Base-by-base conservation (phyloP, 2,329 filamentous ascomycete species). In the Simplicillium aogashimaense region DNA sequence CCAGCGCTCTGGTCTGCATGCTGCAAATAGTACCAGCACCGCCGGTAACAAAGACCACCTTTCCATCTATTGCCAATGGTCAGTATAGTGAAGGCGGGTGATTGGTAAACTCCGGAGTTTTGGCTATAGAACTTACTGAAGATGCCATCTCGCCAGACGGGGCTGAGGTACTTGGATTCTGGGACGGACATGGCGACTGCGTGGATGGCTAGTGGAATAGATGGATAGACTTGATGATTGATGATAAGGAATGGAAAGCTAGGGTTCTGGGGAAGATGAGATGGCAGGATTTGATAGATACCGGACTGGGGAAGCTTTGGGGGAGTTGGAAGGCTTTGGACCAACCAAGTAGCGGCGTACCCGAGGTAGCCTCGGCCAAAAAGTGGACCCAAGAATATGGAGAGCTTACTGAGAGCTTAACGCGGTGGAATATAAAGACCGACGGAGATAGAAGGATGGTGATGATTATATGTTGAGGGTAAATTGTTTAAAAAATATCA, bases 11-110 rank as follows among this genome's bases (percentile, higher is more conserved):
- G 28, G 94, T 92, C 67, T 97, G 92, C 41, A 86, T 88, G 52
- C 84, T 92, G 68, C 92, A 95, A 55, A 98, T 97, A 18, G 84
- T 83, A 41, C 92, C 90, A 5, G 88, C 88, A 39, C 92, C 92
- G 43, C 92, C 92, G 3, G 92, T 98, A 55, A 94, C 94, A 64
- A 97, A 95, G 50, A 90, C 77, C 35, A 97, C 89, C 54, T 92
- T 90, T 57, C 82, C 80, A 47, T 82, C 86, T 94, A 52, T 11
- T 35, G 8, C 17, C 7, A 16, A 36, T 29, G 32, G 33, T 43
- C 33, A 39, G 38, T 30, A 37, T 31, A n/a, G 3, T 17, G 12
- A 20, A 7, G 6, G 29, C 6, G 6, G 20, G 12, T n/a, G 29
- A 25, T 17, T 37, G 12, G 30, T 14, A 12, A 38, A 3, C 31